Evolutionary conservation across 129 eudicot genomes (phyloP), one percentile per base, ranked within the genome.

Genomic region (Flaveria robusta): DNA sequence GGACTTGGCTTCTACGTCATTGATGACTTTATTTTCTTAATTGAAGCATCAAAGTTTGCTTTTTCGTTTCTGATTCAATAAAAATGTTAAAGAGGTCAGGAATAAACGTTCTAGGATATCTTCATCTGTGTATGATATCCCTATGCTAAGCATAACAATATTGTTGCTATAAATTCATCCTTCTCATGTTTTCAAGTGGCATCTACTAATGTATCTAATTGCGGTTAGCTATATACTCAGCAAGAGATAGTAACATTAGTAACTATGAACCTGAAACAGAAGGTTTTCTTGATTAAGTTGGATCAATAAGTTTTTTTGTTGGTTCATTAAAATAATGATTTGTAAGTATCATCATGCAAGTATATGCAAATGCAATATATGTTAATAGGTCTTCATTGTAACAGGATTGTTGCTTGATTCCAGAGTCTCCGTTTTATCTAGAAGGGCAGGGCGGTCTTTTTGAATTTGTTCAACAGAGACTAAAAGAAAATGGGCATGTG

Each of bases 371-470:
- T 5, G 42, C 62, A 76, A 67, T 79, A 54, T 77, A 72, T 78
- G 52, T 73, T 84, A 42, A 86, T 75, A 47, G 45, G 75, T 74
- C 24, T 66, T 60, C 29, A 78, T 80, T 87, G 80, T 78, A 55
- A 81, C 96, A 91, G 97, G 97, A 91, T 76, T 91, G 97, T 82
- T 91, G 97, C 90, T 89, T 91, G 81, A 91, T 91, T 79, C 97
- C 97, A 74, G 97, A 91, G 77, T 87, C 97, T 50, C 96, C 96
- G 66, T 91, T 91, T 76, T 91, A 87, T 79, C 87, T 91, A 70
- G 97, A 91, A 85, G 97, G 97, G 75, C 74, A 80, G 45, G 96
- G 96, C 54, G 97, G 97, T 70, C 92, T 91, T 75, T 91, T 60
- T 87, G 97, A 91, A 70, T 91, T 83, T 85, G 75, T 91, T 78